Base-by-base conservation (phyloP, 305 asterid species). In the Petunia hybrid region DNA sequence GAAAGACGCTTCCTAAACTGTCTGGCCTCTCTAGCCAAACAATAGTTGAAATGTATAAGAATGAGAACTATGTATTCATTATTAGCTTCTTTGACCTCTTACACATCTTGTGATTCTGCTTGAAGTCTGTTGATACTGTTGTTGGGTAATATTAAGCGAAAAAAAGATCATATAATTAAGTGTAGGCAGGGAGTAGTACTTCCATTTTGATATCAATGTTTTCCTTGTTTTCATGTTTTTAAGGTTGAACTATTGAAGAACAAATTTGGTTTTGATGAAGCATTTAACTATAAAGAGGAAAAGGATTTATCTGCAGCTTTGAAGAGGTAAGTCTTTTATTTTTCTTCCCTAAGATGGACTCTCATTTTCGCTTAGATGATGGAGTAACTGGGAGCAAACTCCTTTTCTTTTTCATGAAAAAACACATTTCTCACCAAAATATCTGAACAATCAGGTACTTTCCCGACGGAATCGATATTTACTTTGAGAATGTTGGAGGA, bases 401-500 rank as follows among this genome's bases (percentile, higher is more conserved):
- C 67, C 41, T 22, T 35, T 0, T 8, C 41, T 31, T 56, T 56
- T 4, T 51, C 57, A 56, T 56, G 31, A 56, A 56, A 55, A 55
- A 22, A 22, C 22, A 22, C 22, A 22, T 22, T 22, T 22, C 22
- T 22, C 22, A 22, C 22, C 22, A 22, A 22, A 22, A 22, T 22
- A 22, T 22, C 22, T 22, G 22, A 22, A 8, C 0, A 4, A 57
- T 10, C n/a, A 89, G 94, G 87, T 88, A 86, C 45, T 92, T 92
- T 48, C 92, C 94, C 0, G 84, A 87, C 35, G 97, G 97, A 35
- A 91, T 92, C 3, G 92, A 92, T 38, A 88, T 92, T 38, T 89
- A 91, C 85, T 91, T 91, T 4, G 97, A 92, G 78, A 92, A 92
- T 12, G 95, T 91, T 7, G 97, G 97, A n/a, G 95, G 95, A 70